A percentile compares a stretch with the other conserved stretches of the same genome.
Conservation (phyloP, 148 eudicot species). For the Silene conica region DNA sequence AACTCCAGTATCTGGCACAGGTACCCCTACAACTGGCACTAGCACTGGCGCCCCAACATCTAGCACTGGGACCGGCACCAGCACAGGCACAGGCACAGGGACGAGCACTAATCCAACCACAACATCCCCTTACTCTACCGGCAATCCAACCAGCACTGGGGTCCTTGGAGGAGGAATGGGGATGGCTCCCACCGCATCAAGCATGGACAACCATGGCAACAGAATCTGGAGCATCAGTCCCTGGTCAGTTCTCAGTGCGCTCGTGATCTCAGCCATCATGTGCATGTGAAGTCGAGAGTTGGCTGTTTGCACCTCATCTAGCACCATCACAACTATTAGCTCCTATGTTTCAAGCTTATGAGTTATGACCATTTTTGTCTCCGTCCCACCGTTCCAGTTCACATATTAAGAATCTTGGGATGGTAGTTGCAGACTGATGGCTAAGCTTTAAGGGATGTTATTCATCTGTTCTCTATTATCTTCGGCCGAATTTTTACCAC, state of each 20-base stretch:
- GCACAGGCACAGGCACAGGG: conserved; percentile 13
- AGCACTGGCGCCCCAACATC: conserved; percentile 19
- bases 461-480: conserved; percentile 12
- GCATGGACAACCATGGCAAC: conserved; percentile 34
- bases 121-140: conserved; percentile 25
- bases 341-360: too few species aligned
- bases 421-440: conserved; percentile 8
- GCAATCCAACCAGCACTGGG: conserved; percentile 33
- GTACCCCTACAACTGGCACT: conserved; percentile 9
- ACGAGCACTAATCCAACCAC: conserved; percentile 11
- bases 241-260: conserved; percentile 5
- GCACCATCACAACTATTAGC: background rate
- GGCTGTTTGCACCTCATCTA: too few species aligned
- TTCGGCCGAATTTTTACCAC: conserved; percentile 8
- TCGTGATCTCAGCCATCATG: conserved; percentile 19
- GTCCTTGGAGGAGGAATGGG: conserved; percentile 35
- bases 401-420: background rate
- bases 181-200: conserved; percentile 43
- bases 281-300: conserved; percentile 20
- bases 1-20: conserved; percentile 19
- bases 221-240: conserved; percentile 14
- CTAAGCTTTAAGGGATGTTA: background rate
- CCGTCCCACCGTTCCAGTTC: background rate
- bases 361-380: conserved; percentile 6
- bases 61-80: conserved; percentile 7